Base-by-base conservation (phyloP, 2,329 filamentous ascomycete genomes). In the Aspergillus transmontanensis region DNA sequence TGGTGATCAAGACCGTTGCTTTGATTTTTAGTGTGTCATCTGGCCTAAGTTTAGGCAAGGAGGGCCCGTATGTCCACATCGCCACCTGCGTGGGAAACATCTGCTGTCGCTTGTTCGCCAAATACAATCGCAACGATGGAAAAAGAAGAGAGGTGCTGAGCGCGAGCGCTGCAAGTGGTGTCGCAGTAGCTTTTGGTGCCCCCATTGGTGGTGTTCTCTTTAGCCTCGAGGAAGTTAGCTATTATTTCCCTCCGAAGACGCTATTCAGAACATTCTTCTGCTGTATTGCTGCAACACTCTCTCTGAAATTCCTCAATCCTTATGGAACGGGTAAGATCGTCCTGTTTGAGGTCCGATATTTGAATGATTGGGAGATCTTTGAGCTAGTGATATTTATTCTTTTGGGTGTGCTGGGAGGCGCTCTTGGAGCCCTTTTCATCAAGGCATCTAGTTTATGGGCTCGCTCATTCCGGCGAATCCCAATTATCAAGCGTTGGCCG, bases 221-320 rank as follows among this genome's bases (percentile, higher is more conserved):
- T 78, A 93, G 93, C 39, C 79, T 98, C 34, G 95, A 99, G 78
- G 95, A 98, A 84, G 94, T 98, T 66, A 89, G 81, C 69, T 98
- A 98, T 78, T 98, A 98, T 78, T 98, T 98, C 76, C 94, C 95
- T 0, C 93, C 94, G 6, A 98, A 99, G 81, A 98, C 94, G 0
- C 85, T 99, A 10, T 99, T 99, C 81, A 85, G 95, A 59, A 98
- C 95, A 0, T 99, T 99, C 78, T 98, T 98, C 79, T 98, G 94
- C 82, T 98, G 94, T 78, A 98, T 98, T 71, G 90, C 83, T 36
- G 94, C 95, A 1, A 93, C 95, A 0, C 80, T 99, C 39, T 94
- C 94, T 1, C 83, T 99, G 69, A 97, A 97, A 73, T 97, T 97
- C 69, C 83, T 98, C 43, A 96, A 99, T 71, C 95, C 95, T 0